Evolutionary conservation across 106 monocot species (phyloP), one percentile per base, ranked within the genome.

Genomic region (Dactylorhiza incarnata): DNA sequence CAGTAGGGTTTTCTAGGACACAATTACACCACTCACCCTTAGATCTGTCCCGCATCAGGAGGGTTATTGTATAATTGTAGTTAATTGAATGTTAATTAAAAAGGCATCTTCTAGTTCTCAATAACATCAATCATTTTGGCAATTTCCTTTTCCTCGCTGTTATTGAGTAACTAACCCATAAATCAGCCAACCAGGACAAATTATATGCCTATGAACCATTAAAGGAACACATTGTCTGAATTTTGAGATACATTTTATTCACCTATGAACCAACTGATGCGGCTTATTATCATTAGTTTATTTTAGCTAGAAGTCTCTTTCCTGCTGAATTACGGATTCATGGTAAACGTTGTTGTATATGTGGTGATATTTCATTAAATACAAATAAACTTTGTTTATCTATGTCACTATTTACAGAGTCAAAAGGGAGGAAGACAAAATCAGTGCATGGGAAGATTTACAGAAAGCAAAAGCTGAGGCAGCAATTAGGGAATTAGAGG

Each of bases 401-500:
- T 72, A 5, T 72, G 71, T 22, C 7, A 72, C 23, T 16, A 72
- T 72, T 45, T 22, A 49, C 49, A 72, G 72, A 49, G 47, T 23
- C 19, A 74, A 50, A 66, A 80, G 79, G 24, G 79, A 80, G 37
- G 79, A 80, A 52, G 79, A 73, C 9, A 80, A 74, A 45, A 80
- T 80, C 15, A 48, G 26, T 14, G 79, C 79, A 62, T 80, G 79
- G 79, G 74, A 52, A 48, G 74, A 74, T 26, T 80, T 80, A 45
- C 79, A 80, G n/a, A 67, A 74, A 43, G 79, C 74, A 19, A 80
- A 80, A 74, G 79, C 79, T 66, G 79, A 80, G 66, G 66, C 73
- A 65, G 79, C 73, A 66, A 80, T 80, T 48, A 73, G 74, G 66
- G 74, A 80, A 80, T 49, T 80, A 67, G 79, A 80, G 79, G 79